Base-by-base conservation (phyloP, 202 grass and related monocot genomes). In the Saccharum hybrid region DNA sequence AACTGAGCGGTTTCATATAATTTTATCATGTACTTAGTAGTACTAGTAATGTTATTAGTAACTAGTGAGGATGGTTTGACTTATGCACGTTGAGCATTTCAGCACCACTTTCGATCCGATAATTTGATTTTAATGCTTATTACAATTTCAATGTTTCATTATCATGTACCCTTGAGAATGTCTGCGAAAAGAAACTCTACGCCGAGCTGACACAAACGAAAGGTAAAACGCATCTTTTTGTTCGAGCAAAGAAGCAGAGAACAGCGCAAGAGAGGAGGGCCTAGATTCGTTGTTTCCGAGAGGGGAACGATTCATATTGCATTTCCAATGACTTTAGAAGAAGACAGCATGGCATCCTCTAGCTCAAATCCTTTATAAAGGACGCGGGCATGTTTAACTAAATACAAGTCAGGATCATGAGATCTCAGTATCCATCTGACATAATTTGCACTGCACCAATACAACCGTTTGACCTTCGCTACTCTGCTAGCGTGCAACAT, bases 231-330 rank as follows among this genome's bases (percentile, higher is more conserved):
- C 16, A 8, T 10, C 14, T 28, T 69, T 60, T 36, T 22, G 7
- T 18, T 42, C 57, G 11, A 18, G 67, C 57, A 45, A 79, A 26
- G 80, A 60, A 73, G 1, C 46, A 88, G 60, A 49, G 45, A 74
- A 78, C 57, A 78, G 7, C n/a, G 5, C 6, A 56, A 26, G 22
- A 71, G 3, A 66, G 10, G n/a, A 75, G 34, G 30, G 9, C 16
- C 1, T 38, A 22, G 83, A 52, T 90, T 60, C 49, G 12, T 48
- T 90, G 74, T 83, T 83, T 82, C 83, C 74, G 15, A 6, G 1
- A 5, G 33, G 79, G 88, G 66, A 63, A 43, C 83, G 63, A 37
- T 52, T 68, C 63, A 10, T 49, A n/a, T 64, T 21, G 16, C 65
- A 43, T 34, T 23, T 10, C 18, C 18, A 72, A 16, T 71, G 75